Evolutionary conservation across 768 basidiomycete species (phyloP).

Genomic region (Termitomyces sp.): DNA sequence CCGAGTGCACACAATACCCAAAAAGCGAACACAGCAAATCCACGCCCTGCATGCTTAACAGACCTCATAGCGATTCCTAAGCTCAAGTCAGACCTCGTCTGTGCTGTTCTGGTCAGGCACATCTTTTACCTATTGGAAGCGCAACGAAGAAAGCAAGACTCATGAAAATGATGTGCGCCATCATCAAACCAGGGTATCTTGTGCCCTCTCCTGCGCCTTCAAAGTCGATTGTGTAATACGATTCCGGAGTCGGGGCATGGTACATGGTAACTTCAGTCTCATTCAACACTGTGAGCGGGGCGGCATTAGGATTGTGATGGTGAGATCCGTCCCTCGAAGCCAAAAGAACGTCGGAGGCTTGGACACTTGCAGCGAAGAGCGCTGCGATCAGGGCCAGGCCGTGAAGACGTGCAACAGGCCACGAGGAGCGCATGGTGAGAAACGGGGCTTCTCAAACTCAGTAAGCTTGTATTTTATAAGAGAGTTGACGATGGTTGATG

Average conservation of each 20-base stretch:
- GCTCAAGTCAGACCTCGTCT: slow-evolving; percentile 1
- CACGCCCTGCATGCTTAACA: slow-evolving; percentile 64
- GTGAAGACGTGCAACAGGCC: slow-evolving; percentile 3
- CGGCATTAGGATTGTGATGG: slow-evolving; percentile 46
- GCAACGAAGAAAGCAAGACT: slow-evolving; percentile 77
- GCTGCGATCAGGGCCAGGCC: slow-evolving; percentile 7
- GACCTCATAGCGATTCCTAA: slow-evolving; percentile 79
- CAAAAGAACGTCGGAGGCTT: slow-evolving; percentile 15
- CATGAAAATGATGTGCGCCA: slow-evolving; percentile 72
- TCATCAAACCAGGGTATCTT: slow-evolving; percentile 68
- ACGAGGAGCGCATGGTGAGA: slow-evolving; percentile 13
- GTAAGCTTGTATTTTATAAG: slow-evolving; percentile 6
- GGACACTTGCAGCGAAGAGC: slow-evolving; percentile 14
- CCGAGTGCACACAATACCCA: slow-evolving; percentile 60
- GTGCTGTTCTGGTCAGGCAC: background rate
- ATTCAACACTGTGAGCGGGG: slow-evolving; percentile 62
- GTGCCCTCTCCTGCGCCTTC: slow-evolving; percentile 42
- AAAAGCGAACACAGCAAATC: slow-evolving; percentile 57
- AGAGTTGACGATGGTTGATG: slow-evolving; percentile 3
- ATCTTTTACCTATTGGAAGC: slow-evolving; percentile 64
- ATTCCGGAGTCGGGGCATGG: slow-evolving; percentile 71
- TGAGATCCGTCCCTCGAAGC: slow-evolving; percentile 30
- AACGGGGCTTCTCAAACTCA: slow-evolving; percentile 3
- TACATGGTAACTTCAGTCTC: slow-evolving; percentile 67
- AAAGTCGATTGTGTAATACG: slow-evolving; percentile 81